Conservation (phyloP, 768 basidiomycete species). For the Pholiota microspora region DNA sequence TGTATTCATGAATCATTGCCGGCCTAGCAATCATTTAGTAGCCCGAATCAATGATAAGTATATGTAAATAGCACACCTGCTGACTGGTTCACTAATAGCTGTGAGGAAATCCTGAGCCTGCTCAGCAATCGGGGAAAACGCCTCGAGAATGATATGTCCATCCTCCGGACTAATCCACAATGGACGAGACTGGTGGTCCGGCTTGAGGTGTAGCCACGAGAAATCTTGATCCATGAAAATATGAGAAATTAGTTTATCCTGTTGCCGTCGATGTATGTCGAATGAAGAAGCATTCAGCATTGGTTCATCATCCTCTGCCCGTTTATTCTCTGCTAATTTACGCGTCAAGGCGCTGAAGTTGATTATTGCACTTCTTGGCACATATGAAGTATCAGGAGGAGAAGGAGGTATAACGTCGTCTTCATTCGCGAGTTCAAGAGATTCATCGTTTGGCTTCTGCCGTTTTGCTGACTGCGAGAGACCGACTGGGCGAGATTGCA, state of each 20-base stretch:
- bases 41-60: background rate
- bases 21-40: conserved; percentile 55
- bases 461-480: conserved; percentile 39
- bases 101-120: conserved; percentile 98
- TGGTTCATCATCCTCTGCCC: conserved; percentile 40
- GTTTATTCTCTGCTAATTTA: conserved; percentile 66
- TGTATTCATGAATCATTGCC: conserved; percentile 98
- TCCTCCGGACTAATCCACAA: conserved; percentile 96
- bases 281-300: conserved; percentile 48
- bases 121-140: conserved; percentile 95
- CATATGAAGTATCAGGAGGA: conserved; percentile 49
- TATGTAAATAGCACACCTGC: conserved; percentile 64
- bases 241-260: conserved; percentile 75
- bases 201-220: conserved; percentile 82
- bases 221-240: conserved; percentile 87
- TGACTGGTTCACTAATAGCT: conserved; percentile 97
- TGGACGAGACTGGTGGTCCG: conserved; percentile 89
- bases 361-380: conserved; percentile 77
- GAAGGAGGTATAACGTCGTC: conserved; percentile 57
- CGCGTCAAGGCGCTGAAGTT: conserved; percentile 84
- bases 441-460: conserved; percentile 46
- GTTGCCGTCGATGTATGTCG: conserved; percentile 66
- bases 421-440: conserved; percentile 55
- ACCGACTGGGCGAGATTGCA: conserved; percentile 21
- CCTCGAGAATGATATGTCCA: conserved; percentile 93